Base-by-base conservation (phyloP, 148 eudicot species). In the Euryodendron excelsum region DNA sequence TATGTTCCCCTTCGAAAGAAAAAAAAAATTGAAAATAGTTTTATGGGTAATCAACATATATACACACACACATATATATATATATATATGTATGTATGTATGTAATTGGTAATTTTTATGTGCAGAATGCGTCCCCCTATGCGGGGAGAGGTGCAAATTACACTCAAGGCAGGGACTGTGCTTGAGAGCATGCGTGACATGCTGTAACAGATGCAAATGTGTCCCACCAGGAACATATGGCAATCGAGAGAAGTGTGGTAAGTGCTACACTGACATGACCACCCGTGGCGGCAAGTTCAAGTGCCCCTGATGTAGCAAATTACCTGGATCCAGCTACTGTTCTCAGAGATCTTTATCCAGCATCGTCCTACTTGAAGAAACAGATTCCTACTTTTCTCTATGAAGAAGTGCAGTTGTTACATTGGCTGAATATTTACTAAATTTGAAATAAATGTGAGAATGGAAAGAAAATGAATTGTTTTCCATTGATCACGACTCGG, bases 181-280 rank as follows among this genome's bases (percentile, higher is more conserved):
- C 75, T 21, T 80, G 74, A 86, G 94, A 69, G 91, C 92, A 0
- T 92, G 97, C 79, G 66, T 84, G 41, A 85, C 94, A 0, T 92
- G 97, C 69, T 92, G 97, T 33, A 65, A 13, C 5, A 82, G 94
- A 39, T 92, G 97, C 92, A 89, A 88, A 72, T 92, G 97, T 61
- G 97, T 92, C 18, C 97, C 97, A 0, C 92, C 94, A 0, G 97
- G 97, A 21, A 91, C 91, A 1, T 88, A 80, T 39, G 97, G 97
- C 25, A 90, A 92, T 89, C 74, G 78, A 27, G 84, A 90, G 64
- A 74, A 80, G 13, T 90, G 97, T 34, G 93, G 94, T 41, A 82
- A 80, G 23, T 92, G 97, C 81, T 92, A 89, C 84, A 81, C 89
- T 21, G 89, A 85, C 52, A 90, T 90, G 97, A 91, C 87, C 67